A percentile compares a stretch with the other conserved stretches of the same genome.
phyloP scores from a whole-genome alignment of 305 asterid species.

The Plantago rigida region DNA sequence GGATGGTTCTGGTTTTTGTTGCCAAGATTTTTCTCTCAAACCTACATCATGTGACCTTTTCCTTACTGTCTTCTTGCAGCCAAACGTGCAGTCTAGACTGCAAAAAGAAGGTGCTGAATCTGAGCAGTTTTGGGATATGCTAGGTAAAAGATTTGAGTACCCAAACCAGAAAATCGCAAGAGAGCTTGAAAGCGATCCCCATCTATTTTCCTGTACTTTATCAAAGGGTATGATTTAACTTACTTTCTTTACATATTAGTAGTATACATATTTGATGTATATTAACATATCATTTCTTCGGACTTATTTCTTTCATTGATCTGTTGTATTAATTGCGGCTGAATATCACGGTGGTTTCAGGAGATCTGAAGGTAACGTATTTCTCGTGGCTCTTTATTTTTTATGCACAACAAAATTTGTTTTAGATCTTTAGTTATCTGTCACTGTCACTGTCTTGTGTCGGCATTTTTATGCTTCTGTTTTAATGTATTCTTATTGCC shows the following conservation, averaged over 20 bases:
- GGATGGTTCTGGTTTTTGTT: not conserved
- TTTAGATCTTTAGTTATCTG: too few relatives aligned
- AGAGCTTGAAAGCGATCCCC: constrained; percentile 62
- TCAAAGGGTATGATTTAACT: constrained; percentile 37
- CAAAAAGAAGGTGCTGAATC: constrained; percentile 79
- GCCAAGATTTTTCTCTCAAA: constrained; percentile 3
- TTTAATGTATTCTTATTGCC: constrained; percentile 2
- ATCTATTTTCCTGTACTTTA: constrained; percentile 55
- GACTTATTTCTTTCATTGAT: constrained; percentile 22
- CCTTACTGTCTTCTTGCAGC: constrained; percentile 40
- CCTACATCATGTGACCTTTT: constrained; percentile 15
- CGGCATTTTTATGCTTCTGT: not conserved
- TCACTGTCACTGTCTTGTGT: not conserved
- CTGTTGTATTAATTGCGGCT: constrained; percentile 22
- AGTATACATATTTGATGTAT: constrained; percentile 1
- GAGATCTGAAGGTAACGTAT: constrained; percentile 60
- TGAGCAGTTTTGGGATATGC: constrained; percentile 67
- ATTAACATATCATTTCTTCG: constrained; percentile 9
- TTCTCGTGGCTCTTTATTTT: constrained; percentile 20
- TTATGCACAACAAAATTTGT: not conserved
- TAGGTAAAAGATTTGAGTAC: constrained; percentile 73
- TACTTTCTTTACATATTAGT: constrained; percentile 7
- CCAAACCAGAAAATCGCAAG: constrained; percentile 58
- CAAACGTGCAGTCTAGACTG: constrained; percentile 57
- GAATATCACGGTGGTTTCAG: constrained; percentile 37